Percentiles rank a stretch among this genome's conserved stretches.
Conservation (phyloP, 768 basidiomycete species). For the Austroboletus eburneus region DNA sequence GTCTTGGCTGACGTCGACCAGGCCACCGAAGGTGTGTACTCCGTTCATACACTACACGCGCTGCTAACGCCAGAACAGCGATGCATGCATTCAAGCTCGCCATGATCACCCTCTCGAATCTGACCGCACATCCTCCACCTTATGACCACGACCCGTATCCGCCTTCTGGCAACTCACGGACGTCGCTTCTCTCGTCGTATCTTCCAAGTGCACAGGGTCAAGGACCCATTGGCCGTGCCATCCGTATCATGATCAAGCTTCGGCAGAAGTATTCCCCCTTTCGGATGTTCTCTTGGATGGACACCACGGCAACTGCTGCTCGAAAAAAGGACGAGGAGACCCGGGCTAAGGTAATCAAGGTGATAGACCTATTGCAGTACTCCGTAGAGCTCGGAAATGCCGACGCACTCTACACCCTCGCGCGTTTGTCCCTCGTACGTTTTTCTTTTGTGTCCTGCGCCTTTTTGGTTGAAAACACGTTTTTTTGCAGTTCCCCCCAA, state of each 20-base stretch:
- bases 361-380: constrained; percentile 74
- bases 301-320: constrained; percentile 38
- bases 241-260: constrained; percentile 66
- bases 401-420: constrained; percentile 70
- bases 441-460: background rate
- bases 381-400: constrained; percentile 73
- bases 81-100: constrained; percentile 75
- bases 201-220: constrained; percentile 72
- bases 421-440: constrained; percentile 63
- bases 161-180: constrained; percentile 36
- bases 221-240: constrained; percentile 65
- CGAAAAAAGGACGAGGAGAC: constrained; percentile 64
- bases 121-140: constrained; percentile 57
- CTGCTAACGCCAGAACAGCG: constrained; percentile 38
- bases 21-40: constrained; percentile 46
- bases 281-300: constrained; percentile 38
- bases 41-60: background rate
- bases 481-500: constrained; percentile 64
- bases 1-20: constrained; percentile 34
- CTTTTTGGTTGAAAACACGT: background rate
- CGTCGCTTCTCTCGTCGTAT: constrained; percentile 59
- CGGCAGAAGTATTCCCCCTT: constrained; percentile 56
- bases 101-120: constrained; percentile 56
- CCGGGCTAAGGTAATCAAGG: constrained; percentile 71
- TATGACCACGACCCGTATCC: constrained; percentile 49